Evolutionary conservation across 345 rosid species (phyloP), one percentile per base, ranked within the genome.

Genomic region (Gossypium longicalyx): DNA sequence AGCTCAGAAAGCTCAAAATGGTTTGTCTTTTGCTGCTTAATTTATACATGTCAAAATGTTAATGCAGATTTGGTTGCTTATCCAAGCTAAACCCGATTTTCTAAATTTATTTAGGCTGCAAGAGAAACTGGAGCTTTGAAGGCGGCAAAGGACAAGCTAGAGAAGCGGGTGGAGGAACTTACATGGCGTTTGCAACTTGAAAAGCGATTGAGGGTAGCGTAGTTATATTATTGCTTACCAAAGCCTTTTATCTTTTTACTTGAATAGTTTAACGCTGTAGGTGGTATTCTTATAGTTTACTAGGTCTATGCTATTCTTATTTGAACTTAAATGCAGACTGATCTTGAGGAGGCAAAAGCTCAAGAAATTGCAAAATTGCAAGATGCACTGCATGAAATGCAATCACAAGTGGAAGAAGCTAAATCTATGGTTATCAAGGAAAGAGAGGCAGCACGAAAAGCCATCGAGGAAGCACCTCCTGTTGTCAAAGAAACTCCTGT

Each of bases 121-220:
- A 84, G 92, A 72, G 99, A 95, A 77, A 90, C 97, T 0, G 97
- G 99, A 53, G 99, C 98, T 74, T 96, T 95, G 23, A 89, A 86
- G 86, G 97, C 89, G 80, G 98, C 97, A 51, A 95, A 95, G 77
- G 96, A 95, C 81, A 93, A 89, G 78, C 87, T 93, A 70, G 98
- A 95, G 83, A 93, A 95, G 88, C 97, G 97, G 57, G 98, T 95
- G 72, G 99, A 95, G 85, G 99, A 95, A 83, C 90, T 95, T 74
- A 90, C 98, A 70, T 95, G 97, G 97, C 96, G 99, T 70, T 82
- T 91, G 73, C 98, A 95, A 72, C 77, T 95, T 25, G 99, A 95
- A 85, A 95, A 91, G 85, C 89, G 96, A 81, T 79, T 95, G 82
- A 88, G 99, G 94, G 98, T 95, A 89, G 67, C 60, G 8, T 75